Evolutionary conservation across 768 basidiomycete species (phyloP).

Genomic region (Tulasnella sp.): DNA sequence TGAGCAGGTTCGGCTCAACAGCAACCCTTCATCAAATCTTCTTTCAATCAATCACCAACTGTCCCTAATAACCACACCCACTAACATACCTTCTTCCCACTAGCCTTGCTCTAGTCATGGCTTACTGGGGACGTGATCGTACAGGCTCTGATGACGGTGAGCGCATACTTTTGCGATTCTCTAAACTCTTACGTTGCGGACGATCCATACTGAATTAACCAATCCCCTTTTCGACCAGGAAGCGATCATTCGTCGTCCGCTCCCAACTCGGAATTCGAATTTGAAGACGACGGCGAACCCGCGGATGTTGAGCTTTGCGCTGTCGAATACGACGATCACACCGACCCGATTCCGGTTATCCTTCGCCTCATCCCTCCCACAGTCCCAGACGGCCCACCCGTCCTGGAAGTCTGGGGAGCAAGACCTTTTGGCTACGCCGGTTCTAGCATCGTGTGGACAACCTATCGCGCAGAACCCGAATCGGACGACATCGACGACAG

Average conservation of each 20-base stretch:
- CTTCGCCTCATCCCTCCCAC: conserved; percentile 5
- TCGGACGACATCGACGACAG: conserved; percentile 6
- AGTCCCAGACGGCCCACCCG: background rate
- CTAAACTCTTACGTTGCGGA: too few species aligned
- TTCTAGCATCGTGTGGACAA: conserved; percentile 1
- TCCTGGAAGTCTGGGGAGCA: conserved; percentile 9
- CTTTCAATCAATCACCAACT: too few species aligned
- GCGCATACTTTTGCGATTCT: too few species aligned
- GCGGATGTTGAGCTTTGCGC: conserved; percentile 2
- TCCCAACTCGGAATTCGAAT: conserved; percentile 7
- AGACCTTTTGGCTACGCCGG: conserved; percentile 10
- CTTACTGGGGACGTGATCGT: too few species aligned
- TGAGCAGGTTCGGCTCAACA: too few species aligned
- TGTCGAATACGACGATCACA: conserved; percentile 3
- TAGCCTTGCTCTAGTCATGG: too few species aligned
- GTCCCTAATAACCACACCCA: too few species aligned
- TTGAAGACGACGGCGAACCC: conserved; percentile 1
- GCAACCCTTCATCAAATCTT: too few species aligned
- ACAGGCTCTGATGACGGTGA: too few species aligned
- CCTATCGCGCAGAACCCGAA: conserved; percentile 5
- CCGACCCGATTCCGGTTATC: background rate
- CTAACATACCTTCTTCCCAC: too few species aligned
- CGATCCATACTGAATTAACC: too few species aligned
- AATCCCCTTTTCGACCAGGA: too few species aligned
- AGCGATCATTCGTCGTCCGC: background rate